These are phyloP conservation scores for Aspergillus biplanus DNA, from an alignment of 495 filamentous ascomycete species.

Conservation along the genomic window DNA sequence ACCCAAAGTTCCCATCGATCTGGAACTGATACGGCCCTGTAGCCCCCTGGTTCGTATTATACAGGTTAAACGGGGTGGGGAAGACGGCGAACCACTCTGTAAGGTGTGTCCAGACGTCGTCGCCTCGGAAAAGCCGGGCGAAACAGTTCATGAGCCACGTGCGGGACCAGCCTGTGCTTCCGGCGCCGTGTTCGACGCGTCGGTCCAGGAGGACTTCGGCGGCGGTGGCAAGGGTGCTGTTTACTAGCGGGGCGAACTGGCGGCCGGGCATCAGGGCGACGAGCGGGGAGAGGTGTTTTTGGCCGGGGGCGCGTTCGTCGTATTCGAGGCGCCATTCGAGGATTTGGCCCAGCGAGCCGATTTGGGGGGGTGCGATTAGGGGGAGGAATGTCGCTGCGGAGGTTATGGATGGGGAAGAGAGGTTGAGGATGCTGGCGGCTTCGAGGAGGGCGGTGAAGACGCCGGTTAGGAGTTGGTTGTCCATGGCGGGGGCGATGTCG, in stretches of 20 bases:
- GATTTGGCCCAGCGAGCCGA: conserved; percentile 11
- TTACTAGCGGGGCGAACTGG: conserved; percentile 13
- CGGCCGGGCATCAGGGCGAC: conserved; percentile 7
- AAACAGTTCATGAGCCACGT: conserved; percentile 15
- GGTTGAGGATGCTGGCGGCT: neutral
- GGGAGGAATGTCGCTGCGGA: neutral
- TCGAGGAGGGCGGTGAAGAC: conserved; percentile 10
- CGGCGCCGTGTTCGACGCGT: conserved; percentile 2
- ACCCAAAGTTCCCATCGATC: conserved; percentile 17
- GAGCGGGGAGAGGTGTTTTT: conserved; percentile 14
- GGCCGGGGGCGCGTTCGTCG: conserved; percentile 2
- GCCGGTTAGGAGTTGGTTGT: conserved; percentile 11
- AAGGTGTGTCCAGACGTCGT: conserved; percentile 14
- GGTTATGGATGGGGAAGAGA: neutral
- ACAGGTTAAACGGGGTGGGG: conserved; percentile 9
- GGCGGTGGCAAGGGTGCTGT: conserved; percentile 8
- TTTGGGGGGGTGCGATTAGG: conserved; percentile 4
- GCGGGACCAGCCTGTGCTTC: conserved; percentile 13
- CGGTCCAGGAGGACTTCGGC: conserved; percentile 14
- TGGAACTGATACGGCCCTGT: conserved; percentile 11
- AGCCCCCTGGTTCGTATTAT: conserved; percentile 12
- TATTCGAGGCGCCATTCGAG: conserved; percentile 16
- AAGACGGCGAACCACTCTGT: conserved; percentile 10
- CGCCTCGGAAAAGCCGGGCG: conserved; percentile 7
- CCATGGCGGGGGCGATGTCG: conserved; percentile 14